phyloP scores from a whole-genome alignment of 1,284 basidiomycete species.

The Marasmius sp. region DNA sequence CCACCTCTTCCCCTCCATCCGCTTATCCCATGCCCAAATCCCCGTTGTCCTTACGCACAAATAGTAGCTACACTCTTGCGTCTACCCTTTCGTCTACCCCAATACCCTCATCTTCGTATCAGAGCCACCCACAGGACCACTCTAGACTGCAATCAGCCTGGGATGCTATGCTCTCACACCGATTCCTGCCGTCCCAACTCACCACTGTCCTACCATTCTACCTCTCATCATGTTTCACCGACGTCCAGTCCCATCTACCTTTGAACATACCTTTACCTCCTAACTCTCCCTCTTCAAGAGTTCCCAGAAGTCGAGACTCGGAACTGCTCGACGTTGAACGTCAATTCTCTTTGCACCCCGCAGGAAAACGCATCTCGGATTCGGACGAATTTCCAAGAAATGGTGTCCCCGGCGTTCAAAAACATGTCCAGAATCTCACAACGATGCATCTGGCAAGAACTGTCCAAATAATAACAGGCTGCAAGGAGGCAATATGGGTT shows the following conservation, averaged over 20 bases:
- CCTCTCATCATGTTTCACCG: slow-evolving; percentile 56
- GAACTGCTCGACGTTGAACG: slow-evolving; percentile 18
- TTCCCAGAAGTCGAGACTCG: background rate
- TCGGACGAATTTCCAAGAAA: slow-evolving; percentile 14
- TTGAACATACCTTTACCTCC: slow-evolving; percentile 58
- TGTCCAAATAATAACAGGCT: slow-evolving; percentile 53
- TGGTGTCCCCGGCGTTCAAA: background rate
- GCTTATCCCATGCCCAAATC: slow-evolving; percentile 13
- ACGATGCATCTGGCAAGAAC: slow-evolving; percentile 63
- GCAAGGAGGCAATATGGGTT: slow-evolving; percentile 68
- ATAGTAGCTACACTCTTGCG: slow-evolving; percentile 14
- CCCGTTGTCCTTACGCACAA: slow-evolving; percentile 13
- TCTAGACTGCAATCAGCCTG: slow-evolving; percentile 59
- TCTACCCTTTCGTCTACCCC: slow-evolving; percentile 3
- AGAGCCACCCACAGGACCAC: slow-evolving; percentile 58
- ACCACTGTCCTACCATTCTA: slow-evolving; percentile 69
- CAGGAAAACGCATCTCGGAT: slow-evolving; percentile 18
- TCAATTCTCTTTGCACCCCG: slow-evolving; percentile 20
- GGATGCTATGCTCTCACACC: slow-evolving; percentile 62
- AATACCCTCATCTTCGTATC: background rate
- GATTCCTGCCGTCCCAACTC: slow-evolving; percentile 56
- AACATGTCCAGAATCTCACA: slow-evolving; percentile 39
- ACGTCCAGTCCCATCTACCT: slow-evolving; percentile 50
- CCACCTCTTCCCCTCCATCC: slow-evolving; percentile 13
- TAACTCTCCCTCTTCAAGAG: slow-evolving; percentile 30